phyloP scores from a whole-genome alignment of 306 rosid species.

The Argentina anserina region DNA sequence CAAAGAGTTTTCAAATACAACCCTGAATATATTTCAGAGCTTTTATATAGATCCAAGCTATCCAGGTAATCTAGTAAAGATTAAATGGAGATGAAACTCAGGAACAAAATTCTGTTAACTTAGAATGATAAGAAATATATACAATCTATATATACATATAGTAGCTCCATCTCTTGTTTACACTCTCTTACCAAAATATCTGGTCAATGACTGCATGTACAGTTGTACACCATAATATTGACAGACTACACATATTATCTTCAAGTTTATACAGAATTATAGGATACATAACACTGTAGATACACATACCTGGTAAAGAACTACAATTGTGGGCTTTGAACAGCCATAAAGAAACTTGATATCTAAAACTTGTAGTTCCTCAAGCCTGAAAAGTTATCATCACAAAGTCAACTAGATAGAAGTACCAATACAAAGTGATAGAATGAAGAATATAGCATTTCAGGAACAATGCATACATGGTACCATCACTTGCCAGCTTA shows the following conservation, averaged over 20 bases:
- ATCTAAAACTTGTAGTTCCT: slow-evolving; percentile 98
- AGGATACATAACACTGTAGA: not conserved
- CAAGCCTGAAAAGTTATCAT: slow-evolving; percentile 71
- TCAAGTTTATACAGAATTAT: not conserved
- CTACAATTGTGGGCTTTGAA: slow-evolving; percentile 93
- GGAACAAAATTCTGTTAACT: not conserved
- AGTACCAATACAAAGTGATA: not conserved
- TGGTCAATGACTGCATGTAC: not conserved
- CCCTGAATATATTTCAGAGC: no score
- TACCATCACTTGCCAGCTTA: slow-evolving; percentile 4
- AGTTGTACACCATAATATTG: not conserved
- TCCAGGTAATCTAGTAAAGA: not conserved
- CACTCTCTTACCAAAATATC: not conserved
- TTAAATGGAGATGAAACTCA: not conserved
- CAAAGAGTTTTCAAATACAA: not conserved
- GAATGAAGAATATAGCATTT: not conserved
- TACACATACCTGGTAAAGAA: slow-evolving; percentile 77
- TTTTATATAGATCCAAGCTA: not conserved
- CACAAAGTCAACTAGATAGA: not conserved
- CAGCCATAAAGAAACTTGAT: slow-evolving; percentile 95
- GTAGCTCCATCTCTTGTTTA: not conserved
- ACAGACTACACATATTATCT: not conserved
- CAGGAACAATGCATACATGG: not conserved
- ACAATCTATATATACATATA: not conserved
- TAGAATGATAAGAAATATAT: not conserved